Evolutionary conservation across 169 alveolate genomes (phyloP).

Genomic region (Plasmodium chabaudi): DNA sequence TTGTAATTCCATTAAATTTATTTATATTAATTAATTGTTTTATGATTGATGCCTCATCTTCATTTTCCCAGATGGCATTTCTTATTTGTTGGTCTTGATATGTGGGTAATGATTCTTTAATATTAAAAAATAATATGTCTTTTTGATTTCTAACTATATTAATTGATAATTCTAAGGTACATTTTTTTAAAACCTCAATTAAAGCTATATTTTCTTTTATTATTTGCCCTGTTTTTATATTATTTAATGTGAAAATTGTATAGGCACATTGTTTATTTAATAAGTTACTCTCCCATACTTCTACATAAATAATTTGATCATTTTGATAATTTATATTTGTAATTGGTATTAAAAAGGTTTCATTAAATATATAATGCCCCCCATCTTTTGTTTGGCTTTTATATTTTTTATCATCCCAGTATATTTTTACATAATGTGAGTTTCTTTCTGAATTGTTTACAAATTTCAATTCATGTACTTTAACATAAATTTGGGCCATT

Average conservation of each 20-base stretch:
- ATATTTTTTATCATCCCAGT: constrained; percentile 51
- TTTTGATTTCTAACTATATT: constrained; percentile 16
- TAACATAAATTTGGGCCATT: constrained; percentile 43
- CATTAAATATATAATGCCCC: constrained; percentile 19
- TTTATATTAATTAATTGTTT: not conserved
- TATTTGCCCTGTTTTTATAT: constrained; percentile 35
- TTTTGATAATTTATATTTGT: constrained; percentile 7
- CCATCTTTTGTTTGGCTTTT: constrained; percentile 18
- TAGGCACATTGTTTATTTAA: constrained; percentile 46
- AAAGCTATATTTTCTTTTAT: constrained; percentile 30
- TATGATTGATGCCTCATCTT: not conserved
- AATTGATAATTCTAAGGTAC: constrained; percentile 32
- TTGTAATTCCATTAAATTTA: not conserved
- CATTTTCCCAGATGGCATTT: constrained; percentile 15
- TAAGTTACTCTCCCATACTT: constrained; percentile 32
- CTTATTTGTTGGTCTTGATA: constrained; percentile 23
- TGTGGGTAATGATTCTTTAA: constrained; percentile 20
- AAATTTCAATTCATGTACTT: constrained; percentile 21
- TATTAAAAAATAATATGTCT: constrained; percentile 39
- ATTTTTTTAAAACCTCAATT: constrained; percentile 34
- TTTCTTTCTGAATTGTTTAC: constrained; percentile 6
- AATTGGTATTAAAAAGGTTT: constrained; percentile 25
- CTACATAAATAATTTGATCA: constrained; percentile 13
- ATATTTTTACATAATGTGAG: constrained; percentile 38
- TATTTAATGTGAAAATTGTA: constrained; percentile 33